Percentiles rank a stretch among this genome's conserved stretches.
These are phyloP conservation scores for Candida multigemmis DNA, from an alignment of 805 yeast species.

Conservation along the genomic window DNA sequence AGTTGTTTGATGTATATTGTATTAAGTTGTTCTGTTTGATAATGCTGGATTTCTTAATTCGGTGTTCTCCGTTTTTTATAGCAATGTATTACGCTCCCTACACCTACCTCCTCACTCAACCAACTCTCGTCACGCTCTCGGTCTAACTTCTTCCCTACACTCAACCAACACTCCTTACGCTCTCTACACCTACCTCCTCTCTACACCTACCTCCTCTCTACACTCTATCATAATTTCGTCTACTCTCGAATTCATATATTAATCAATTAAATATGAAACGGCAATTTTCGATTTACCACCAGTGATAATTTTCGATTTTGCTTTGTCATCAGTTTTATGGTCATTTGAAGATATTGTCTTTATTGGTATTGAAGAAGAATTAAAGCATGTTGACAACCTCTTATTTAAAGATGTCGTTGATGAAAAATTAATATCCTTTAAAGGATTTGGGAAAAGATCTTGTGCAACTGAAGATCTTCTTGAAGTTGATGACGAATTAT, in stretches of 20 bases:
- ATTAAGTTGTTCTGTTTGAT: too few relatives aligned
- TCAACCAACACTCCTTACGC: too few relatives aligned
- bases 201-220: too few relatives aligned
- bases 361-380: slow-evolving; percentile 1
- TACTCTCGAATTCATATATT: slow-evolving; percentile 1
- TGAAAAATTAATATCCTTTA: slow-evolving; percentile 10
- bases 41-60: too few relatives aligned
- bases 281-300: slow-evolving; percentile 17
- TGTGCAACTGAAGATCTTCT: slow-evolving; percentile 36
- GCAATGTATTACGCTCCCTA: too few relatives aligned
- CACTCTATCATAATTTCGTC: background rate
- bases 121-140: too few relatives aligned
- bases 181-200: too few relatives aligned
- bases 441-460: slow-evolving; percentile 34
- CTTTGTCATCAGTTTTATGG: slow-evolving; percentile 5
- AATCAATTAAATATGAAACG: slow-evolving; percentile 25
- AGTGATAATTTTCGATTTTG: slow-evolving; percentile 1
- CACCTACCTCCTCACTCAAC: too few relatives aligned
- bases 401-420: slow-evolving; percentile 5
- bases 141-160: too few relatives aligned
- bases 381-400: background rate
- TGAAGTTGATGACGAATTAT: slow-evolving; percentile 17
- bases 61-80: too few relatives aligned
- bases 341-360: background rate
- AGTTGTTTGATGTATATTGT: too few relatives aligned